phyloP scores from a whole-genome alignment of 768 basidiomycete species.

The Agaricus subrufescens region DNA sequence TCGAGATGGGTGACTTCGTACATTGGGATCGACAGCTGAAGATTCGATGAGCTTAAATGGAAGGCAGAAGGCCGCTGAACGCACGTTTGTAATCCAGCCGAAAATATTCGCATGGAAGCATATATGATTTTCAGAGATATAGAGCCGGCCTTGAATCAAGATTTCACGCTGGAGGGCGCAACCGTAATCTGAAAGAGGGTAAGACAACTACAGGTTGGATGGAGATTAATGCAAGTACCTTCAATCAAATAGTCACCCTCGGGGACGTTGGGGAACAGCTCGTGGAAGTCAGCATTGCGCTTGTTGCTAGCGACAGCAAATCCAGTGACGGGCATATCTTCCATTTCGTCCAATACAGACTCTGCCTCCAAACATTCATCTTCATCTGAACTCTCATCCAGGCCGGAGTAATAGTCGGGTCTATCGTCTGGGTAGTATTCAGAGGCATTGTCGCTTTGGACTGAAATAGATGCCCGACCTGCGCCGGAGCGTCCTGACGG shows the following conservation, averaged over 20 bases:
- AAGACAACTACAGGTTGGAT: not conserved
- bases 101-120: conserved; percentile 99
- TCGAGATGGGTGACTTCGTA: conserved; percentile 83
- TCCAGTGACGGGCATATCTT: conserved; percentile 89
- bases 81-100: conserved; percentile 96
- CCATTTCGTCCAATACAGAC: conserved; percentile 46
- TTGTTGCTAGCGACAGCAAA: conserved; percentile 97
- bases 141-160: conserved; percentile 90
- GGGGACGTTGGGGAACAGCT: conserved; percentile 82
- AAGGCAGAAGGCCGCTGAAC: conserved; percentile 24
- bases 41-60: not conserved
- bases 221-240: conserved; percentile 45
- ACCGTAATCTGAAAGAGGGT: conserved; percentile 72
- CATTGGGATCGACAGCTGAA: conserved; percentile 81
- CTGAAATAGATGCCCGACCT: conserved; percentile 19
- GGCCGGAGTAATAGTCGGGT: conserved; percentile 34
- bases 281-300: conserved; percentile 94
- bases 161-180: conserved; percentile 97
- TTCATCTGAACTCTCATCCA: conserved; percentile 30
- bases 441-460: conserved; percentile 25
- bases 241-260: conserved; percentile 98
- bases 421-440: conserved; percentile 26
- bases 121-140: conserved; percentile 98
- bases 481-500: conserved; percentile 3
- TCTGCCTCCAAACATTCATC: conserved; percentile 23